Evolutionary conservation across 106 monocot genomes (phyloP), one percentile per base, ranked within the genome.

Genomic region (Allium cepa): DNA sequence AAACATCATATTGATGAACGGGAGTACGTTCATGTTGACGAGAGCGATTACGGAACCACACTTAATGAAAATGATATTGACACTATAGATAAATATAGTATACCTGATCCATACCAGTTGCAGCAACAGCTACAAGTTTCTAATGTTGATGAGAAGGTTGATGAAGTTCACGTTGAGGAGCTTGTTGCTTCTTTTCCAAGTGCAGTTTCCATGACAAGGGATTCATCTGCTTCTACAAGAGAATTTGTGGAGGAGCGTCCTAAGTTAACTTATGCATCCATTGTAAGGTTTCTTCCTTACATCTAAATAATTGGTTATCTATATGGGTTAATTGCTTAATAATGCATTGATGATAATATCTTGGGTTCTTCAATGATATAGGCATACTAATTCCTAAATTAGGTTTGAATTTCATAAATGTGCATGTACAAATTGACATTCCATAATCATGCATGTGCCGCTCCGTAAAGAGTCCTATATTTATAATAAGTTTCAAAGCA

Each of bases 231-330:
- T 62, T 60, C 57, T 57, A 17, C 69, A 14, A 68, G 66, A 68
- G 88, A 85, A 50, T 85, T 74, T 53, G 17, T 77, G 7, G 70
- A 69, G 63, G 88, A 85, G 48, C 85, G 77, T 14, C 72, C 72
- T 57, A 88, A 86, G 64, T 86, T 79, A 18, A 93, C 88, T 26
- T 93, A 93, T 78, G 93, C 93, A 15, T 93, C 93, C 53, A 89
- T 93, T 64, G 93, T 93, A 83, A 50, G 72, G 56, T 4, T 26
- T 16, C n/a, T 15, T 57, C 13, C 61, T 76, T 51, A n/a, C 27
- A 10, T 59, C 26, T 26, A 36, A 36, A 36, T 36, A 36, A 36
- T 36, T 36, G 36, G 36, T 36, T 36, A 36, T 36, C 36, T 36
- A 36, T 36, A 36, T 36, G 36, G 36, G 36, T 36, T 36, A 5